Base-by-base conservation (phyloP, 257 asterid species). In the Agastache rugosa region DNA sequence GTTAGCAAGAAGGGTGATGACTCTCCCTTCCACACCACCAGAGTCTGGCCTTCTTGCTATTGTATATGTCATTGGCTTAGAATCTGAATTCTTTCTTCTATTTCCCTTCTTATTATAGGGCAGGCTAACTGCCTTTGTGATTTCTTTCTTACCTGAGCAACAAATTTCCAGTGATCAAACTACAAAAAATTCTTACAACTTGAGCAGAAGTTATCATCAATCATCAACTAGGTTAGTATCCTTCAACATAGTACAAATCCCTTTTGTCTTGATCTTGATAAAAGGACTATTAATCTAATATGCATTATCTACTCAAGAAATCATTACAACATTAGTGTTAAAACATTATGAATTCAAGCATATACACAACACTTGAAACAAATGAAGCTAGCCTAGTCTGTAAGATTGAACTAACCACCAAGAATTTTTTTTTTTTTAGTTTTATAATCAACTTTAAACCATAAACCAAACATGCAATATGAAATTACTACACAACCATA, bases 31-130 rank as follows among this genome's bases (percentile, higher is more conserved):
- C 5, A 84, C 83, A 47, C 99, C 99, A 71, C 99, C 99, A 55
- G 86, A 84, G 63, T 94, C 99, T 16, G 99, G 99, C 68, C 99
- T 92, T 80, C 79, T 90, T 69, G 97, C 96, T 76, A 94, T 85
- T 80, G 82, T 62, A 47, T 82, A 50, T 62, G 89, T 16, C 42
- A 73, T 77, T 62, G 76, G 75, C 45, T 80, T 72, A 19, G 81
- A 72, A 12, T 82, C 81, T 45, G 41, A 59, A 35, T 19, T 15
- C 61, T 73, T 80, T 81, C 87, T 77, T 67, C 80, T 86, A 76
- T 75, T 80, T 37, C 66, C 78, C 77, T 84, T 80, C 74, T 55
- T 75, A 7, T 27, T 37, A 56, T 6, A 63, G 56, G 71, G 64
- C 22, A 48, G 11, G 48, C 10, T 39, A 41, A 47, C 65, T 54